Evolutionary conservation across 306 rosid genomes (phyloP).

Genomic region (Cucumis hystrix): DNA sequence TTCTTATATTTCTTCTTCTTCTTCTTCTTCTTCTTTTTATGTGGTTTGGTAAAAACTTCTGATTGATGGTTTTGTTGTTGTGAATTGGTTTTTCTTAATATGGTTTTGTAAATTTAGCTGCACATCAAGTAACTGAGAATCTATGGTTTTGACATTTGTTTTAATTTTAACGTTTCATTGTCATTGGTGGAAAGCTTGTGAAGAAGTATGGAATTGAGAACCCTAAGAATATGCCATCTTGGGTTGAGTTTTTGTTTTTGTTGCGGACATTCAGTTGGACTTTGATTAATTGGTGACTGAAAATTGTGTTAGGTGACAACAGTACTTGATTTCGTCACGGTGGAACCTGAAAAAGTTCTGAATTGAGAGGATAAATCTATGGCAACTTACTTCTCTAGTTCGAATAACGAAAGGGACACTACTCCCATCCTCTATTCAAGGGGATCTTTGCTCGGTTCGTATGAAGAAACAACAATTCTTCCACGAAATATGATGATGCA

Average conservation of each 20-base stretch:
- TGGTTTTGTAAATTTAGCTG: neutral
- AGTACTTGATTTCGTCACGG: conserved; percentile 6
- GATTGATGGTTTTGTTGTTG: neutral
- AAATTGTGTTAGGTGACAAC: neutral
- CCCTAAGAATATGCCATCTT: neutral
- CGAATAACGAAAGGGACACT: conserved; percentile 35
- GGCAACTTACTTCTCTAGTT: conserved; percentile 43
- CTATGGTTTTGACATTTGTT: neutral
- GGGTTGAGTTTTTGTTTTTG: neutral
- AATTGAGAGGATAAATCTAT: conserved; percentile 21
- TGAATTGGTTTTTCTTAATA: neutral
- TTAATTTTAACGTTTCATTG: neutral
- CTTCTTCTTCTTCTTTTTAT: neutral
- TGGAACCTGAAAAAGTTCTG: conserved; percentile 9
- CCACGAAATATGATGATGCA: conserved; percentile 43
- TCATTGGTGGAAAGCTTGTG: neutral
- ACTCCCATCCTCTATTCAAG: conserved; percentile 37
- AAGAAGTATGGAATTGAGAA: neutral
- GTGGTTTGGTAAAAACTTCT: neutral
- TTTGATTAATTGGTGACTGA: neutral
- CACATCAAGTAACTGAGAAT: neutral
- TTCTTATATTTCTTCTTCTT: neutral
- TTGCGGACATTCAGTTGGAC: neutral
- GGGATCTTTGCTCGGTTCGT: conserved; percentile 40
- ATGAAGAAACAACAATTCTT: conserved; percentile 38